Evolutionary conservation across 164 flowering plant species (phyloP).

Genomic region (Nelumbo lutea): DNA sequence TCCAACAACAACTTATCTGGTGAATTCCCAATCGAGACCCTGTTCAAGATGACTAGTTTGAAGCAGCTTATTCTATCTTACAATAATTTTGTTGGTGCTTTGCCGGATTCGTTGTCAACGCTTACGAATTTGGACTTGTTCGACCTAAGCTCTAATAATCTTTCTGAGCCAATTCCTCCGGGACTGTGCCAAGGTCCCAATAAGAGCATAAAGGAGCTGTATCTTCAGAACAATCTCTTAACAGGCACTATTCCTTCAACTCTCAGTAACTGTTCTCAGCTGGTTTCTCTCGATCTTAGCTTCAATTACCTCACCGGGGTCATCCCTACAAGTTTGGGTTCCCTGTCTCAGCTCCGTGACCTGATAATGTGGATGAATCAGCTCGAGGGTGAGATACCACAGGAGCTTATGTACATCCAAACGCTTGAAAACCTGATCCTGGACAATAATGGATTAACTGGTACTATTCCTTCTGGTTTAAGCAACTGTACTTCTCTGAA

Average conservation of each 20-base stretch:
- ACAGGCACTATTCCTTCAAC: slow-evolving; percentile 57
- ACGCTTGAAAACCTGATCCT: slow-evolving; percentile 73
- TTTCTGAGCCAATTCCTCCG: slow-evolving; percentile 64
- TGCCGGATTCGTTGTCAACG: slow-evolving; percentile 52
- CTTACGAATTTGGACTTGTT: slow-evolving; percentile 54
- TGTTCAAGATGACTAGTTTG: slow-evolving; percentile 47
- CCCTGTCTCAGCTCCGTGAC: slow-evolving; percentile 59
- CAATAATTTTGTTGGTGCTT: slow-evolving; percentile 48
- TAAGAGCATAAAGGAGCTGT: slow-evolving; percentile 50
- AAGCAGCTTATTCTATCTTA: slow-evolving; percentile 45
- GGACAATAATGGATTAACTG: slow-evolving; percentile 77
- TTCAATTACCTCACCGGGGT: slow-evolving; percentile 72
- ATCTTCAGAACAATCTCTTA: slow-evolving; percentile 68
- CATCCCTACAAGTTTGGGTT: slow-evolving; percentile 72
- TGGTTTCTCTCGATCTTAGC: slow-evolving; percentile 83
- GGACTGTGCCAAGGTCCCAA: slow-evolving; percentile 42
- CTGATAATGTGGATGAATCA: slow-evolving; percentile 77
- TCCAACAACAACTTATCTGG: slow-evolving; percentile 69
- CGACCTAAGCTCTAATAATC: slow-evolving; percentile 75
- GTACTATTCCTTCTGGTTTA: slow-evolving; percentile 65
- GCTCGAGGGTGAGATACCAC: slow-evolving; percentile 75
- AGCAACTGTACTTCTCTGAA: slow-evolving; percentile 76
- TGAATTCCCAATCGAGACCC: slow-evolving; percentile 45
- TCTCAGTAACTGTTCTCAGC: slow-evolving; percentile 67
- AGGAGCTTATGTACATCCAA: slow-evolving; percentile 42